A percentile compares a stretch with the other conserved stretches of the same genome.
These are phyloP conservation scores for Myxozyma neglecta DNA, from an alignment of 805 yeast species.

Conservation along the genomic window DNA sequence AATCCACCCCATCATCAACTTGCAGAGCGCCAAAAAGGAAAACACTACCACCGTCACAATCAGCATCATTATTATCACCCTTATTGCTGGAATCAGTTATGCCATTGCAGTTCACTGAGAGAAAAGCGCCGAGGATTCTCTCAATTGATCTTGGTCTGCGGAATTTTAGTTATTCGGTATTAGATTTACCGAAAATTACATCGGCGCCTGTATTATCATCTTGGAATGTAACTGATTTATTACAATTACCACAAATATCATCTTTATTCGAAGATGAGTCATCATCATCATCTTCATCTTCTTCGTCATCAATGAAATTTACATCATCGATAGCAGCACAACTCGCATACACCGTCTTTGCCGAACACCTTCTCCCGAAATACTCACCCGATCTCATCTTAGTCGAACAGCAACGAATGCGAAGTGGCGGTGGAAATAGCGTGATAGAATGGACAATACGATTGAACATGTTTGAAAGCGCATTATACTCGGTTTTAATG, in stretches of 20 bases:
- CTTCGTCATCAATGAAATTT: background rate
- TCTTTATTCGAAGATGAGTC: background rate
- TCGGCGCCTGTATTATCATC: constrained; percentile 3
- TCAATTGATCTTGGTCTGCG: constrained; percentile 21
- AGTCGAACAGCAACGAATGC: constrained; percentile 53
- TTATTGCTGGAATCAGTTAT: too few relatives aligned
- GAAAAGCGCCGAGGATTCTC: constrained; percentile 1
- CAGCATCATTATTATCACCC: too few relatives aligned
- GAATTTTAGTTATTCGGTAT: constrained; percentile 15
- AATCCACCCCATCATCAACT: background rate
- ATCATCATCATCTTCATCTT: background rate
- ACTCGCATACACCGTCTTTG: constrained; percentile 13
- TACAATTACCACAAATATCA: background rate
- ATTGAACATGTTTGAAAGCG: constrained; percentile 51
- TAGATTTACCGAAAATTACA: constrained; percentile 3
- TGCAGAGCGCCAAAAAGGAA: background rate
- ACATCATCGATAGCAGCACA: constrained; percentile 11
- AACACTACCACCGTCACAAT: too few relatives aligned
- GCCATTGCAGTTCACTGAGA: background rate
- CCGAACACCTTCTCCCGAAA: constrained; percentile 11
- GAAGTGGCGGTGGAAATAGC: constrained; percentile 47
- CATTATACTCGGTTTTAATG: constrained; percentile 38
- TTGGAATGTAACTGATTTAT: constrained; percentile 7
- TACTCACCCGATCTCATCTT: constrained; percentile 45
- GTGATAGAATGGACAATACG: constrained; percentile 52